A percentile compares a stretch with the other conserved stretches of the same genome.
Evolutionary conservation across 2,329 filamentous ascomycete species (phyloP).

Genomic region (Corynespora cassiicola): DNA sequence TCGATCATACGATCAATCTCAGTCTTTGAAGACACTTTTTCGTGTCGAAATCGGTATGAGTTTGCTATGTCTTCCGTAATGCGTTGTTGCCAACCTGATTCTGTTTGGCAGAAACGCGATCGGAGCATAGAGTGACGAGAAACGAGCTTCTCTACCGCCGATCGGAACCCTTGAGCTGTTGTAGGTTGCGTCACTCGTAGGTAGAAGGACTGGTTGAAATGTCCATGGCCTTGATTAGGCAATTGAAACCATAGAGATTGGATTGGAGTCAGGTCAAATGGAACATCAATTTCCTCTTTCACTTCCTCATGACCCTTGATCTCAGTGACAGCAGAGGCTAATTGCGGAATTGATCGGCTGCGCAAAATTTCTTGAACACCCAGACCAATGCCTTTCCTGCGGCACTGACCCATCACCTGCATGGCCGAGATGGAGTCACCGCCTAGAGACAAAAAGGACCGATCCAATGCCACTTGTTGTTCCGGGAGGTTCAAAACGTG

Average conservation of each 20-base stretch:
- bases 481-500: conserved; percentile 37
- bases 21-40: conserved; percentile 23
- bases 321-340: conserved; percentile 30
- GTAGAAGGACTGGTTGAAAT: conserved; percentile 45
- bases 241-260: conserved; percentile 40
- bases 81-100: conserved; percentile 37
- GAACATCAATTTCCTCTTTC: conserved; percentile 33
- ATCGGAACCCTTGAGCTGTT: conserved; percentile 28
- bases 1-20: conserved; percentile 39
- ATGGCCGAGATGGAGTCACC: conserved; percentile 60
- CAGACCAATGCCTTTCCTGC: conserved; percentile 52
- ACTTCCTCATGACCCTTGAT: conserved; percentile 22
- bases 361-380: conserved; percentile 57
- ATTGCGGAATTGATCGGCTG: conserved; percentile 52
- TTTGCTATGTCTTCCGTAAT: conserved; percentile 35
- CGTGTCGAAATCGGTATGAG: conserved; percentile 36
- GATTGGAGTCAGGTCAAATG: conserved; percentile 40
- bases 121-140: conserved; percentile 41
- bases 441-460: conserved; percentile 52
- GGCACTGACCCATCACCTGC: conserved; percentile 56
- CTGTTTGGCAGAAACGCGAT: conserved; percentile 33
- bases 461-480: conserved; percentile 30
- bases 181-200: conserved; percentile 34
- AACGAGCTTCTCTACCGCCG: conserved; percentile 29
- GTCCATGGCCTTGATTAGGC: conserved; percentile 37